Conservation (phyloP, 75 land plant genomes). For the Pseudotsuga menziesii region DNA sequence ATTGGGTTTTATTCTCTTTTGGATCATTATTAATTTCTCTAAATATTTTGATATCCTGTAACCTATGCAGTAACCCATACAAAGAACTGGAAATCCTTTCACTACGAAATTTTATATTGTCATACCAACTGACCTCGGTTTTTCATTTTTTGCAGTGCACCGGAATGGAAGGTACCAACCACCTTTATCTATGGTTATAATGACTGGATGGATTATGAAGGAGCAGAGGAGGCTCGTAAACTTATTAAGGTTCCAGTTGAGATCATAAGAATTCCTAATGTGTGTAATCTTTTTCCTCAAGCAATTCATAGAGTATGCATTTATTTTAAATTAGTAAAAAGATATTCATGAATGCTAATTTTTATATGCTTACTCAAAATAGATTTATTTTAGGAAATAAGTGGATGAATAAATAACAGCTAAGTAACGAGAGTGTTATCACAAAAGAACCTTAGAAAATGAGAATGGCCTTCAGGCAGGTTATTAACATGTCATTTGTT, state of each 20-base stretch:
- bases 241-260: conserved; percentile 85
- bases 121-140: background rate
- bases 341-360: background rate
- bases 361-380: background rate
- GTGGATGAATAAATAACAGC: background rate
- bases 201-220: conserved; percentile 91
- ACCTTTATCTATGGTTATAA: conserved; percentile 85
- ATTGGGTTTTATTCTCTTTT: background rate
- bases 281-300: conserved; percentile 12
- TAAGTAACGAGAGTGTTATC: background rate
- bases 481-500: background rate
- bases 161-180: conserved; percentile 96
- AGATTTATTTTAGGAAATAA: background rate
- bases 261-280: conserved; percentile 80
- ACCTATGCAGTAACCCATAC: background rate
- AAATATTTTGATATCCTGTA: background rate
- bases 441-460: background rate
- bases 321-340: background rate
- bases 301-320: background rate
- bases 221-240: conserved; percentile 77
- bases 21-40: background rate
- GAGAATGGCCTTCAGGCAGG: no score
- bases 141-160: conserved; percentile 50
- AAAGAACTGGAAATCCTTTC: background rate
- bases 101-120: background rate